Evolutionary conservation across 2,329 filamentous ascomycete species (phyloP), one percentile per base, ranked within the genome.

Genomic region (Xylogone sp.): DNA sequence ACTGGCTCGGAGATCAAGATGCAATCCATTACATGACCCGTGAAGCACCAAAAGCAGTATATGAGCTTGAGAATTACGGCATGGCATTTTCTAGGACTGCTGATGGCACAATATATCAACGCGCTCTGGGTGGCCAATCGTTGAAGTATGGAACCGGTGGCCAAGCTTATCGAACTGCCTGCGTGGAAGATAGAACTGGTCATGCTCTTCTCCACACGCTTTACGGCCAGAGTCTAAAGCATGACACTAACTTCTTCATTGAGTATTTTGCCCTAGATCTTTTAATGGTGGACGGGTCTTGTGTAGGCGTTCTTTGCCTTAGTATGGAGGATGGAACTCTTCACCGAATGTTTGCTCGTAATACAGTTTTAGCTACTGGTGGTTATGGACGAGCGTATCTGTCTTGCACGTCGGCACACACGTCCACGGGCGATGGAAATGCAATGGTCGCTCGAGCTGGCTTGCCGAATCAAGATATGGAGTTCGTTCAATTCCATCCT

Each of bases 11-110:
- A 45, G 78, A 82, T 60, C 78, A 82, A 65, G 76, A 81, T 59
- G 77, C 78, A 21, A 81, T 82, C 51, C 77, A 81, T 62, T 81
- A 81, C 64, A 81, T 82, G 78, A 79, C 76, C 7, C 69, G 75
- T 51, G 77, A 78, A 67, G 78, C 78, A 7, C 72, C 77, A 7
- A 70, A 72, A 48, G 75, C 76, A 10, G 74, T 82, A 31, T 75
- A 77, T 56, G 78, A 82, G 62, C 68, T 80, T 22, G 77, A 80
- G 58, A 75, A 76, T 53, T 79, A 79, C 55, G 77, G 77, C 39
- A 77, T 78, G 69, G 74, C 77, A 0, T 80, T 80, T 54, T 76
- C 73, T n/a, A 61, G 74, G 8, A 76, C 73, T 1, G 58, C 60
- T 10, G 68, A 73, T 44, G 74, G 74, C 13, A 69, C 59, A 19